A percentile compares a stretch with the other conserved stretches of the same genome.
Evolutionary conservation across 139 green algal genomes (phyloP).

Genomic region (Microglena sp.): DNA sequence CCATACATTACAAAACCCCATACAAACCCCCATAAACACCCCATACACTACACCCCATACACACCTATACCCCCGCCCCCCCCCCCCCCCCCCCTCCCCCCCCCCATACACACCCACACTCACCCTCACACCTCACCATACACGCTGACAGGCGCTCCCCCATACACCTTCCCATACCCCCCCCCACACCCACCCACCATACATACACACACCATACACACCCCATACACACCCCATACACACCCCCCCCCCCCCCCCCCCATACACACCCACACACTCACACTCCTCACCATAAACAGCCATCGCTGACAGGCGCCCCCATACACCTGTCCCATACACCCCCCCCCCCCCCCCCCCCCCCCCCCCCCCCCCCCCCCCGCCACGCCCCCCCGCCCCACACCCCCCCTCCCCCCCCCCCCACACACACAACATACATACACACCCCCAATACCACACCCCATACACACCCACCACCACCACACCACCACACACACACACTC

Average conservation of each 20-base stretch:
- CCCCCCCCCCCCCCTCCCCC: background rate
- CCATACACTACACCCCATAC: too few species aligned
- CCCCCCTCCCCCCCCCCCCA: background rate
- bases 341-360: too few species aligned
- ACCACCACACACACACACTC: too few species aligned
- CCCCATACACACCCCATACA: background rate
- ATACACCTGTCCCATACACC: background rate
- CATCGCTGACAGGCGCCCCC: background rate
- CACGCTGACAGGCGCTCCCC: background rate
- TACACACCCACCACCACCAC: background rate
- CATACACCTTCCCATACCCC: background rate
- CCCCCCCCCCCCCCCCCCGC: too few species aligned
- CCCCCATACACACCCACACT: background rate
- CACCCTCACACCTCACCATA: background rate
- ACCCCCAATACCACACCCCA: background rate
- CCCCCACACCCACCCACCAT: background rate
- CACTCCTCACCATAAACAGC: background rate
- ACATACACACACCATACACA: background rate
- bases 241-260: too few species aligned
- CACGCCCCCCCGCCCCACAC: background rate
- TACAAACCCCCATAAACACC: too few species aligned
- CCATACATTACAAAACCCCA: too few species aligned
- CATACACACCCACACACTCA: background rate
- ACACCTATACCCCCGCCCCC: too few species aligned
- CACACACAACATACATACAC: background rate